Evolutionary conservation across 73 alveolate genomes (phyloP), one percentile per base, ranked within the genome.

Genomic region (Blepharisma japonicum): DNA sequence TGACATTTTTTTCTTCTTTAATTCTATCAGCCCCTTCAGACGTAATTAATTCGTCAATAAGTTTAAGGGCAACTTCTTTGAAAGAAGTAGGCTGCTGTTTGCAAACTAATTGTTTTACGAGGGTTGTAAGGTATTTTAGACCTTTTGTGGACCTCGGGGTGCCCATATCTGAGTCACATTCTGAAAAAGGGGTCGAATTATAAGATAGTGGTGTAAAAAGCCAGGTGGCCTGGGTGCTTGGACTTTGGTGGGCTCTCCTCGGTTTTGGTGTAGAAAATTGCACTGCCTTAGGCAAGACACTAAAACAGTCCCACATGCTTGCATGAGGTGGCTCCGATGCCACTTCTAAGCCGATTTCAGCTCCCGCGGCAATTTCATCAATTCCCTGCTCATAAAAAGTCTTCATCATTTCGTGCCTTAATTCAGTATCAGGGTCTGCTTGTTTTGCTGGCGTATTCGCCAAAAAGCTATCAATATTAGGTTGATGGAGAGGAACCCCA

Each of bases 1-100:
- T 89, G 21, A 94, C 93, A 77, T 91, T 94, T 56, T 91, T 82
- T 53, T 91, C 96, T 68, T 91, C 96, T 85, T 91, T 91, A 71
- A 61, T 39, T 18, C 74, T n/a, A 61, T 61, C 74, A 25, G 74
- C 47, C 55, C 81, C 81, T n/a, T 61, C 86, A 39, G 55, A 54
- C 21, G 39, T 79, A 42, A 61, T 61, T 14, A 61, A 39, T 61
- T 61, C 74, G 5, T 61, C 74, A 20, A 61, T 61, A 9, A 92
- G 83, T 67, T 85, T 71, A 55, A 90, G 86, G 4, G 96, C 95
- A 6, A 92, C 96, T 45, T 90, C 93, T 71, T 90, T 89, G 61
- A 81, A 86, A 48, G 96, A 77, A 6, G 98, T 87, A 7, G 74
- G 54, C 68, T 82, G 54, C 55, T 82, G 77, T 56, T 86, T 71